Evolutionary conservation across 352 stramenopile genomes (phyloP).

Genomic region (Phytopythium mirpurense): DNA sequence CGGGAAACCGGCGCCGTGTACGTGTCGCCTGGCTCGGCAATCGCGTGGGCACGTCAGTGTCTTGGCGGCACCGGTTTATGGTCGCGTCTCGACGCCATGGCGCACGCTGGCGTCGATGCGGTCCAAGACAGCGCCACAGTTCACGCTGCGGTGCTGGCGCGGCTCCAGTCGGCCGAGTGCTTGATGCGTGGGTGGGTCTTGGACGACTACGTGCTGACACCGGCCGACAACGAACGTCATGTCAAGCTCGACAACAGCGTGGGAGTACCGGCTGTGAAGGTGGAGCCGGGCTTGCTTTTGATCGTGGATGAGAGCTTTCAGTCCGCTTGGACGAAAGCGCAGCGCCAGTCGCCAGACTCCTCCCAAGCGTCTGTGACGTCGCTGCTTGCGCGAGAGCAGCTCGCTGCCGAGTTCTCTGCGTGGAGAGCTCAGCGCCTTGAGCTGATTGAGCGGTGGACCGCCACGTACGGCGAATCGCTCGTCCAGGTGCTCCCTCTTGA

Average conservation of each 20-base stretch:
- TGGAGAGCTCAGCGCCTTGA: constrained; percentile 51
- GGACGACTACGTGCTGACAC: constrained; percentile 38
- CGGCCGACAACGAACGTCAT: constrained; percentile 14
- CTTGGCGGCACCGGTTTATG: constrained; percentile 33
- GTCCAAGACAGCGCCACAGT: constrained; percentile 14
- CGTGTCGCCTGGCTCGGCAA: constrained; percentile 37
- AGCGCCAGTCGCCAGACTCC: background rate
- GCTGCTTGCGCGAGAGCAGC: constrained; percentile 6
- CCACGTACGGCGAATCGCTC: constrained; percentile 41
- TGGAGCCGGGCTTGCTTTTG: constrained; percentile 49
- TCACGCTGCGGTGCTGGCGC: constrained; percentile 32
- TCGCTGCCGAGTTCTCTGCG: constrained; percentile 18
- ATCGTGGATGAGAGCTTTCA: constrained; percentile 34
- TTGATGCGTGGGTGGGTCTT: constrained; percentile 56
- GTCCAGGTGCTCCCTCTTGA: constrained; percentile 8
- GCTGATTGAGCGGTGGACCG: constrained; percentile 37
- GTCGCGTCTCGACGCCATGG: constrained; percentile 8
- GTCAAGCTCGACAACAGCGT: background rate
- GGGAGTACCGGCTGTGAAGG: constrained; percentile 2
- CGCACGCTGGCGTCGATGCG: constrained; percentile 8
- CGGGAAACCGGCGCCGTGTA: constrained; percentile 27
- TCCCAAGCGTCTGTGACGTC: background rate
- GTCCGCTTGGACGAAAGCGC: constrained; percentile 18
- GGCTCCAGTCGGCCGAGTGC: constrained; percentile 55
- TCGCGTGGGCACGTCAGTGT: constrained; percentile 56